Base-by-base conservation (phyloP, 306 rosid species). In the Trichosanthes truncata region DNA sequence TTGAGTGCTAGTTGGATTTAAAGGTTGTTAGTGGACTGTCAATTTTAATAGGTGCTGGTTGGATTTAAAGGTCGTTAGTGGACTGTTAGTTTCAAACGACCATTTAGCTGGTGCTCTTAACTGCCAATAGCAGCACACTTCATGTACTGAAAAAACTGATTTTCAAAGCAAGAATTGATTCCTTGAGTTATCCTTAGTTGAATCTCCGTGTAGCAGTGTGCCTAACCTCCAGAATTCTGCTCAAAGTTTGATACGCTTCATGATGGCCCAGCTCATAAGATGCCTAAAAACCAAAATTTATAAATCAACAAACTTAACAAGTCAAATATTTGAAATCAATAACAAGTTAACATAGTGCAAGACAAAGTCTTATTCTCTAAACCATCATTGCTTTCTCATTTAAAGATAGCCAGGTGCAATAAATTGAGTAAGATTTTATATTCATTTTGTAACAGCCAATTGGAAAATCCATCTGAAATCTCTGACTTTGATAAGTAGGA, bases 221-320 rank as follows among this genome's bases (percentile, higher is more conserved):
- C 57, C 90, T 25, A 65, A 92, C 98, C 97, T 91, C 85, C 71
- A 92, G 83, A 84, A 95, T 84, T 89, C 90, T 91, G 87, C 89
- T 87, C 84, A 95, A 74, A 52, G 92, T 84, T 72, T 83, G 72
- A 84, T 92, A 95, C 48, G 95, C 90, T 87, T 92, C 93, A 56
- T 40, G 73, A 78, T 80, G 87, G 74, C 81, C 82, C 56, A 83
- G 82, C 79, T 81, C 97, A 61, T 88, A 79, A 57, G 83, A 80
- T 81, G 43, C 85, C 98, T 94, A 66, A 48, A 81, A 18, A 87
- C 80, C 78, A 78, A 87, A 63, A 71, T 11, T 41, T 74, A 71
- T 13, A 46, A 48, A 71, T 46, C 33, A 71, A 25, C 35, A 21
- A 69, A 69, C 76, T 9, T 20, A 40, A 43, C 33, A 67, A 23